These are phyloP conservation scores for Carnegiea gigantea DNA, from an alignment of 179 eudicot genomes.

Conservation along the genomic window DNA sequence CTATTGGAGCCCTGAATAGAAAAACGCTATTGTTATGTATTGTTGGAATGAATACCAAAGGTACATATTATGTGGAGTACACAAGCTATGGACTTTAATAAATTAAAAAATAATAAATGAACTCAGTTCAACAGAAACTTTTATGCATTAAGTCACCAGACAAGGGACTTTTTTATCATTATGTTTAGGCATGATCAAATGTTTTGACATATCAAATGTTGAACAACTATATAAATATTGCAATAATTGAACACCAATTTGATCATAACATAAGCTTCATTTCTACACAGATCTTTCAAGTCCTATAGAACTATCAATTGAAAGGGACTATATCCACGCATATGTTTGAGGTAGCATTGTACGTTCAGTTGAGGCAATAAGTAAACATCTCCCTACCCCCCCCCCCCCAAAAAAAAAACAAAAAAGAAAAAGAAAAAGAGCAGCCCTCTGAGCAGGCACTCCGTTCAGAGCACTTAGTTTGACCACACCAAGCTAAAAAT, in stretches of 20 bases:
- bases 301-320: neutral
- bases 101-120: too few relatives aligned
- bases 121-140: neutral
- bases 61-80: too few relatives aligned
- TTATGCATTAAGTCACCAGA: neutral
- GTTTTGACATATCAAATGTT: neutral
- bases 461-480: too few relatives aligned
- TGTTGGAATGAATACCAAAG: neutral
- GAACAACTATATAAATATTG: too few relatives aligned
- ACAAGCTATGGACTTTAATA: neutral
- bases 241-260: too few relatives aligned
- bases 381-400: neutral
- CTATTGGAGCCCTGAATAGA: slow-evolving; percentile 84
- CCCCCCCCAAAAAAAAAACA: too few relatives aligned
- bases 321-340: neutral
- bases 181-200: neutral
- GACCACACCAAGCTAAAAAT: neutral
- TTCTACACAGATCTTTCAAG: neutral
- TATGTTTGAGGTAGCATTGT: neutral
- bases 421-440: too few relatives aligned
- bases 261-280: neutral
- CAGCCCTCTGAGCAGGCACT: too few relatives aligned
- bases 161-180: neutral
- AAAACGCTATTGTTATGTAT: slow-evolving; percentile 5
- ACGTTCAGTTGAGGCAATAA: neutral